A percentile compares a stretch with the other conserved stretches of the same genome.
Evolutionary conservation across 371 early-diverging fungal species (phyloP).

Genomic region (Syncephalastrum monosporum): DNA sequence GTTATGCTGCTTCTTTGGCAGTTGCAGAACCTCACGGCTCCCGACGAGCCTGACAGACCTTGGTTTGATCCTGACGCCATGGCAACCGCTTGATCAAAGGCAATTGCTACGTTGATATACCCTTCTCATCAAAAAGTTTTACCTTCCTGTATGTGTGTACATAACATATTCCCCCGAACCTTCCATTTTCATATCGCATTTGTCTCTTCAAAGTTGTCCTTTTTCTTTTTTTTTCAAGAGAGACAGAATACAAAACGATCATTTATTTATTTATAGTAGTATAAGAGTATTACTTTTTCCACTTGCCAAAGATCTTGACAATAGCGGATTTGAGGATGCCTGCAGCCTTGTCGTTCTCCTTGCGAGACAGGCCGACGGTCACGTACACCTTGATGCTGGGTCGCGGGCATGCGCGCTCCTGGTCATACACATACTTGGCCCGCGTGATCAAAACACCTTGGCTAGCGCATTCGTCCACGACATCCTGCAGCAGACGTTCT

Average conservation of each 20-base stretch:
- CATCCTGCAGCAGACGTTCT: constrained; percentile 74
- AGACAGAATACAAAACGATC: constrained; percentile 2
- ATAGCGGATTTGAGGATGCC: constrained; percentile 58
- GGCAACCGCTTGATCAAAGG: too few relatives aligned
- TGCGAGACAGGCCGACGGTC: constrained; percentile 71
- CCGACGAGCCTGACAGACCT: constrained; percentile 36
- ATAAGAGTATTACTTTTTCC: constrained; percentile 33
- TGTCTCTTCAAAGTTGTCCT: too few relatives aligned
- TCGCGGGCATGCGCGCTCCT: constrained; percentile 73
- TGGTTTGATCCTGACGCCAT: constrained; percentile 32
- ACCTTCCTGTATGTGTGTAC: too few relatives aligned
- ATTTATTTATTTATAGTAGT: neutral
- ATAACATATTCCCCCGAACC: too few relatives aligned
- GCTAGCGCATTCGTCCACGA: constrained; percentile 76
- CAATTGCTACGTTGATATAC: too few relatives aligned
- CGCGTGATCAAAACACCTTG: constrained; percentile 81
- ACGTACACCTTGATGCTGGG: constrained; percentile 86
- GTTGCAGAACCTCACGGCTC: constrained; percentile 39
- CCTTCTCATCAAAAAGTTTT: too few relatives aligned
- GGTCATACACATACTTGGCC: constrained; percentile 85
- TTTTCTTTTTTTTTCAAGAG: neutral
- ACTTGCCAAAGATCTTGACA: constrained; percentile 51
- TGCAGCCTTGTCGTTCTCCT: constrained; percentile 86
- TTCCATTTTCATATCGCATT: too few relatives aligned
- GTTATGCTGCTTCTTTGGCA: constrained; percentile 48